phyloP scores from a whole-genome alignment of 176 grass and related monocot species.

The Carex myosuroides region DNA sequence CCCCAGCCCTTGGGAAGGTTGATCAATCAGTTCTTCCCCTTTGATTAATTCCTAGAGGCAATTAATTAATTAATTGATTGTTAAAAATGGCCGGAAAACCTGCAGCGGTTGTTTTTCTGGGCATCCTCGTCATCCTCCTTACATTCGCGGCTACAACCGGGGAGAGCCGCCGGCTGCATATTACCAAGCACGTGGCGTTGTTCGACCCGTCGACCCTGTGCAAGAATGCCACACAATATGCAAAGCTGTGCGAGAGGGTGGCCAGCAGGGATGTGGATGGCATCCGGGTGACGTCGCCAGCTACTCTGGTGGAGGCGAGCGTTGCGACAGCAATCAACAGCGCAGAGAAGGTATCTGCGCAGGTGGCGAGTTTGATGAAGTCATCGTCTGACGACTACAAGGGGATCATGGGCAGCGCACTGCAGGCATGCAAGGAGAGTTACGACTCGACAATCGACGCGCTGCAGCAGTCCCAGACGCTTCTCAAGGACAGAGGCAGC shows the following conservation, averaged over 20 bases:
- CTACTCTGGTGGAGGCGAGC: background rate
- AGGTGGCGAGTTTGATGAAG: background rate
- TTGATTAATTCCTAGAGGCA: background rate
- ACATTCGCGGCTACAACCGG: background rate
- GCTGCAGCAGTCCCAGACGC: background rate
- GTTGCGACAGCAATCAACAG: background rate
- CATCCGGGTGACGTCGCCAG: background rate
- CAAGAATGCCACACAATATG: background rate
- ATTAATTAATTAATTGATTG: background rate
- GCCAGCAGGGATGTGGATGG: background rate
- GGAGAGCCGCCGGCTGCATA: background rate
- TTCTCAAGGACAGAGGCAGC: background rate
- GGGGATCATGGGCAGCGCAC: conserved; percentile 16
- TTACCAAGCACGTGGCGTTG: background rate
- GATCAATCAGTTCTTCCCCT: conserved; percentile 5
- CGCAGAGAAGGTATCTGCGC: background rate
- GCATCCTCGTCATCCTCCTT: background rate
- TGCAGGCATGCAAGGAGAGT: background rate
- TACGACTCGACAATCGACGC: background rate
- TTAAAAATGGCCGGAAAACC: background rate
- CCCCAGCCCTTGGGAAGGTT: conserved; percentile 11
- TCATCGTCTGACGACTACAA: background rate
- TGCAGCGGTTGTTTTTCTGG: background rate
- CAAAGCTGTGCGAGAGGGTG: background rate
- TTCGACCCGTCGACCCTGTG: background rate